Evolutionary conservation across 768 basidiomycete genomes (phyloP), one percentile per base, ranked within the genome.

Genomic region (Lactarius hengduanensis): DNA sequence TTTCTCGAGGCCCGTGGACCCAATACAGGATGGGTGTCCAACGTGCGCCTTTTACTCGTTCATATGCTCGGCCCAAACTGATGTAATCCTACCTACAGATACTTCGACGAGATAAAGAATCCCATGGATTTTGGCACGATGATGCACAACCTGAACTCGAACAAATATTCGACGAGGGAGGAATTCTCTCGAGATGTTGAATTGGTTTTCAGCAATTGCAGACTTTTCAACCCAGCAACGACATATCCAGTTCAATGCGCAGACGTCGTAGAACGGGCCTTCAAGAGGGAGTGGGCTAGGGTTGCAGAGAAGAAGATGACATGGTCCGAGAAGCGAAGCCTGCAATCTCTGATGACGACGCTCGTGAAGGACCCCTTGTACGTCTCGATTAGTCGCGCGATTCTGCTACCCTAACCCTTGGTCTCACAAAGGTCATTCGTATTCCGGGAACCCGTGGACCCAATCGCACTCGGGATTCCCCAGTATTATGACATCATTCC

Each of bases 121-220:
- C 96, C 96, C 7, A 98, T 98, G 96, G 95, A 98, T 77, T 87
- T 98, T 61, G 86, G 85, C 10, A 96, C 96, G 2, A 91, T 97
- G 70, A 75, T 76, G 16, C 78, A 80, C 45, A 93, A 91, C 73
- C 78, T 97, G 66, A 80, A 82, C 45, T 78, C 84, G 60, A 84
- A 82, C 58, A 80, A 83, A 72, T 99, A 98, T 74, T 70, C 78
- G 15, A 88, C 84, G 2, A 92, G 95, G 89, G 93, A 91, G 60
- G 86, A 88, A 0, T 89, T 98, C 67, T 86, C 82, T 63, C 82
- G 82, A 68, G 96, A 98, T 71, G 79, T 92, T 60, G 87, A 91
- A 61, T 84, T 96, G 5, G 84, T 97, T 57, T 89, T 97, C 73
- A 81, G 76, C 74, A 99, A 99, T 73, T 98, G 96, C 76, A 88